phyloP scores from a whole-genome alignment of 306 rosid species.

The Fagus sylvatica region DNA sequence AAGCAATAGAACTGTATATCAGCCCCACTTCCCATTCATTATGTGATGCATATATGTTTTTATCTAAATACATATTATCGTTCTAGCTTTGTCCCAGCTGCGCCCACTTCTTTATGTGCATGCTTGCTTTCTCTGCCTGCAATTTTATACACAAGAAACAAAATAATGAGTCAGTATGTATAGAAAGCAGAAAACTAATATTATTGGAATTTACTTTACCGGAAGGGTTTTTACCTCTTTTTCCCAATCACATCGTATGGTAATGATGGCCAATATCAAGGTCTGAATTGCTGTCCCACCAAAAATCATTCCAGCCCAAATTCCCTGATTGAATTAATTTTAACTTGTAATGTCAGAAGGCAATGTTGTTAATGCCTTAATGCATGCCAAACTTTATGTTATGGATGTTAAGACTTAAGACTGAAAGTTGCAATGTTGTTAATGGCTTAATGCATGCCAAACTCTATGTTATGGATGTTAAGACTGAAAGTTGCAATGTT shows the following conservation, averaged over 20 bases:
- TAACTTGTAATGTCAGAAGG: neutral
- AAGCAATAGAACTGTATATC: too few species aligned
- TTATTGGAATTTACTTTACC: neutral
- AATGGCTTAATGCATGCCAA: too few species aligned
- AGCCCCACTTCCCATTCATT: too few species aligned
- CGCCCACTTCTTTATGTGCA: slow-evolving; percentile 46
- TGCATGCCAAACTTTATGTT: too few species aligned
- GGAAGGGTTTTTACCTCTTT: slow-evolving; percentile 41
- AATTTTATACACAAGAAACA: neutral
- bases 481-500: too few species aligned
- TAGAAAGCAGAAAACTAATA: neutral
- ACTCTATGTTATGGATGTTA: too few species aligned
- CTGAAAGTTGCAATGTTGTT: too few species aligned
- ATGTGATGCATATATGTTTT: neutral
- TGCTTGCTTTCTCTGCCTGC: slow-evolving; percentile 62
- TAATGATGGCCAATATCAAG: slow-evolving; percentile 44
- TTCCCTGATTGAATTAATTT: slow-evolving; percentile 41
- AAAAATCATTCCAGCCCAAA: slow-evolving; percentile 69
- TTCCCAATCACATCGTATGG: slow-evolving; percentile 66
- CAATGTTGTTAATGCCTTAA: too few species aligned
- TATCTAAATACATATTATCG: neutral
- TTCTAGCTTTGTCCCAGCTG: slow-evolving; percentile 16
- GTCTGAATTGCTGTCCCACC: slow-evolving; percentile 72
- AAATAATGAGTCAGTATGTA: neutral
- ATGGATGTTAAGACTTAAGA: too few species aligned